phyloP scores from a whole-genome alignment of 345 rosid species.

The Noccaea caerulescens region DNA sequence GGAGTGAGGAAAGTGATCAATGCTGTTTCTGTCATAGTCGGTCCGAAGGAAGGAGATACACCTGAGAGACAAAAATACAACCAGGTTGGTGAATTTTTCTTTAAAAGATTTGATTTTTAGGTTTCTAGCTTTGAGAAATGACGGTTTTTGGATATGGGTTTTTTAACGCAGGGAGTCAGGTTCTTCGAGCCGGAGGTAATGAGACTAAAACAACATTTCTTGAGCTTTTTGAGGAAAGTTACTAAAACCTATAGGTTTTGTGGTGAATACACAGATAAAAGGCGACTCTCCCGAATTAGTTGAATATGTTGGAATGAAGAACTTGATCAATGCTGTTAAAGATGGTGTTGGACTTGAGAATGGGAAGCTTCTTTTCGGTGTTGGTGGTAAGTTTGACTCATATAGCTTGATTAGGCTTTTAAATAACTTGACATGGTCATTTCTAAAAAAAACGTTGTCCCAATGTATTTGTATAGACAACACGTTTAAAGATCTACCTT shows the following conservation, averaged over 20 bases:
- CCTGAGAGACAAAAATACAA: conserved; percentile 93
- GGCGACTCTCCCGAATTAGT: conserved; percentile 97
- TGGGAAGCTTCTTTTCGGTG: conserved; percentile 80
- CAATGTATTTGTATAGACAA: conserved; percentile 50
- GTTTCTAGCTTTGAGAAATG: conserved; percentile 8
- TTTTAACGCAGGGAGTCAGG: conserved; percentile 77
- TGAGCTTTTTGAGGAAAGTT: conserved; percentile 6
- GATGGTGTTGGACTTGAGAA: conserved; percentile 68
- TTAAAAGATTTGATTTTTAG: background rate
- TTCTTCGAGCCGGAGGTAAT: conserved; percentile 98
- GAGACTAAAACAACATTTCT: conserved; percentile 13
- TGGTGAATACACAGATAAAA: conserved; percentile 65
- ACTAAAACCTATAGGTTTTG: conserved; percentile 18
- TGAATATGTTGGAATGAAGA: conserved; percentile 84
- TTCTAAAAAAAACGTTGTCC: background rate
- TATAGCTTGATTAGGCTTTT: conserved; percentile 5
- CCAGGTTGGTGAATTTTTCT: conserved; percentile 52
- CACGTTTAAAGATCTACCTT: conserved; percentile 71
- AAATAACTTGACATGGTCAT: background rate
- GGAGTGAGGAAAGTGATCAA: conserved; percentile 88
- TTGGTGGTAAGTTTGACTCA: conserved; percentile 57
- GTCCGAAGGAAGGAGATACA: conserved; percentile 99
- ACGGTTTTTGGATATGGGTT: background rate
- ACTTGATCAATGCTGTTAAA: conserved; percentile 76
- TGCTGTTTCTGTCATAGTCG: conserved; percentile 87